Evolutionary conservation across 257 asterid species (phyloP).

Genomic region (Solanum okadae): DNA sequence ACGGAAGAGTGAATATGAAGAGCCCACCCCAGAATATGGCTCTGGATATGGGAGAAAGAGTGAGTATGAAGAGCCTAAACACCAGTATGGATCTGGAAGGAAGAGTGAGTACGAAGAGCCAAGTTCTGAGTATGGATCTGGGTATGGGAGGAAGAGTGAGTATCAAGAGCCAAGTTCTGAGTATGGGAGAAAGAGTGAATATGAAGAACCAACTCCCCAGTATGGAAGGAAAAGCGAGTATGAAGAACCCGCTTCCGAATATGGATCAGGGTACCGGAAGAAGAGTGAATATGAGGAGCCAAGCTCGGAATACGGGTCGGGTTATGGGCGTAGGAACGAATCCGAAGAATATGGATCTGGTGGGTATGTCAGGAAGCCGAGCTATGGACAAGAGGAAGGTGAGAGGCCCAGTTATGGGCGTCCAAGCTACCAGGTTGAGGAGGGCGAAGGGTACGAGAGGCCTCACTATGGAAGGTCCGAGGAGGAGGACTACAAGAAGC

Average conservation of each 20-base stretch:
- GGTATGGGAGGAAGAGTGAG: conserved; percentile 7
- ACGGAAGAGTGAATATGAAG: conserved; percentile 12
- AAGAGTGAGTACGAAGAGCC: conserved; percentile 11
- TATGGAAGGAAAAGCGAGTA: conserved; percentile 21
- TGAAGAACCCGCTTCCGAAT: conserved; percentile 2
- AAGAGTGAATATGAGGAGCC: conserved; percentile 14
- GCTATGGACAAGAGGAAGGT: conserved; percentile 18
- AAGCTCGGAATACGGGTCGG: conserved; percentile 14
- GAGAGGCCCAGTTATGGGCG: conserved; percentile 9
- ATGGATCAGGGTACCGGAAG: conserved; percentile 12
- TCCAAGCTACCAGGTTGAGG: conserved; percentile 5
- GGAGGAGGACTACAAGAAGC: conserved; percentile 45
- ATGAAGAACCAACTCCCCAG: conserved; percentile 10
- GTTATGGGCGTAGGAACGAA: not conserved
- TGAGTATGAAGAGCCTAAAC: not conserved
- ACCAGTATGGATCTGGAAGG: conserved; percentile 9
- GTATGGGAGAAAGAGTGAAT: conserved; percentile 17
- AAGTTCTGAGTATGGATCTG: conserved; percentile 19
- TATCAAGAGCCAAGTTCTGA: conserved; percentile 6
- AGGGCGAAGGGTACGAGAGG: not conserved
- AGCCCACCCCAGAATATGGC: conserved; percentile 9
- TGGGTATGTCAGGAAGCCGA: conserved; percentile 11
- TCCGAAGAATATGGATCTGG: conserved; percentile 2
- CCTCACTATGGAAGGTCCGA: conserved; percentile 12
- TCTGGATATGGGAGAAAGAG: conserved; percentile 18